These are phyloP conservation scores for Gamarada debralockiae DNA, from an alignment of 495 filamentous ascomycete genomes.

Conservation along the genomic window DNA sequence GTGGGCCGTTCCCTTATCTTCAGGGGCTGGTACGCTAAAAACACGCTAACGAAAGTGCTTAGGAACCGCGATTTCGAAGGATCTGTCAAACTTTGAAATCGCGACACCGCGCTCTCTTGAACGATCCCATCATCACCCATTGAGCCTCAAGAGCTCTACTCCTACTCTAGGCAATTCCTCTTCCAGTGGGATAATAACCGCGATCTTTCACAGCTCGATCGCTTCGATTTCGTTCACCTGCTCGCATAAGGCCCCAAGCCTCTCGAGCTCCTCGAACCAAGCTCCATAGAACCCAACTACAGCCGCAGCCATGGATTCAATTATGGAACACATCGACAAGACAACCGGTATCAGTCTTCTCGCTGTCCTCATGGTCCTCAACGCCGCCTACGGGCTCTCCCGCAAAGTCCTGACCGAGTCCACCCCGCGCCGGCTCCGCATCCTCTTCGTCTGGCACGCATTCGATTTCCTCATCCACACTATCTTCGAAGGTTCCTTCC, in stretches of 20 bases:
- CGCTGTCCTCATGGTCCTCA: slow-evolving; percentile 45
- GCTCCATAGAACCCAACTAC: neutral
- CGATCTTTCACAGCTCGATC: neutral
- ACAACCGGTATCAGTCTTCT: slow-evolving; percentile 51
- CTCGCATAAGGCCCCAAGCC: neutral
- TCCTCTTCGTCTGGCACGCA: slow-evolving; percentile 91
- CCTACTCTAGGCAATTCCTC: no score
- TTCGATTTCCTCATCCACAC: slow-evolving; percentile 91
- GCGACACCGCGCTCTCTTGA: no score
- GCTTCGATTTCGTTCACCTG: neutral
- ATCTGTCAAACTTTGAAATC: no score
- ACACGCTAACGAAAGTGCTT: no score
- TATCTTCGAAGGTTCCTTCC: slow-evolving; percentile 82
- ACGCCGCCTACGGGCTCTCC: slow-evolving; percentile 41
- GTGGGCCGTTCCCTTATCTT: no score
- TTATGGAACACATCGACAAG: slow-evolving; percentile 38
- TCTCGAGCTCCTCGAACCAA: no score
- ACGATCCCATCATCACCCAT: no score
- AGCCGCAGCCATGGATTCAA: neutral
- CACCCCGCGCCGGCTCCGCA: slow-evolving; percentile 42
- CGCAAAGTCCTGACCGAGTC: slow-evolving; percentile 33
- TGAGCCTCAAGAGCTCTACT: no score
- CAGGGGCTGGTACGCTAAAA: no score
- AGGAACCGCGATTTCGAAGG: no score
- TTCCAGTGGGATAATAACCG: neutral